phyloP scores from a whole-genome alignment of 1,284 basidiomycete genomes.

The Porodaedalea pini region DNA sequence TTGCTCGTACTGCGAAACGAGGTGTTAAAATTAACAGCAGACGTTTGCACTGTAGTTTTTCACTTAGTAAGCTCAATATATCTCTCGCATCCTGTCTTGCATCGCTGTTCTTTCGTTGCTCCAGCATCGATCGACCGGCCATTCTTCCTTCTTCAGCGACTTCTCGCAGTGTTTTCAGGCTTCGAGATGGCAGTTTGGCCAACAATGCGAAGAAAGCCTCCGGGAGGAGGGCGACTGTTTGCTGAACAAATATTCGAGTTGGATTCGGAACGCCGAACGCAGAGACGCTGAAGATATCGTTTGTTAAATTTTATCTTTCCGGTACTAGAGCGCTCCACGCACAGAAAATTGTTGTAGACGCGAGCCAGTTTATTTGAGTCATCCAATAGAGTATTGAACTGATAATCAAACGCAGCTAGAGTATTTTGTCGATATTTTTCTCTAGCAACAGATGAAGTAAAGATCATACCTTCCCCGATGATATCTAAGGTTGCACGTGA shows the following conservation, averaged over 20 bases:
- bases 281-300: background rate
- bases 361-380: background rate
- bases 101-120: background rate
- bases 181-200: background rate
- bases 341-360: too few species aligned
- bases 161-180: background rate
- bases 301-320: too few species aligned
- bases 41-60: too few species aligned
- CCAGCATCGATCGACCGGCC: background rate
- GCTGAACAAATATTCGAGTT: background rate
- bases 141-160: background rate
- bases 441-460: too few species aligned
- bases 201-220: background rate
- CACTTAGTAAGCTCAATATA: too few species aligned
- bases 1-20: slow-evolving; percentile 20
- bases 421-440: too few species aligned
- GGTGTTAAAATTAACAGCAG: too few species aligned
- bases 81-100: background rate
- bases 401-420: slow-evolving; percentile 46
- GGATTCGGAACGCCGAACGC: background rate
- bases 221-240: background rate
- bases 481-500: slow-evolving; percentile 45
- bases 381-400: slow-evolving; percentile 39
- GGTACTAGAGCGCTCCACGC: too few species aligned
- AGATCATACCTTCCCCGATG: slow-evolving; percentile 36